Base-by-base conservation (phyloP, 2,329 filamentous ascomycete species). In the Ceratocystis destructans region DNA sequence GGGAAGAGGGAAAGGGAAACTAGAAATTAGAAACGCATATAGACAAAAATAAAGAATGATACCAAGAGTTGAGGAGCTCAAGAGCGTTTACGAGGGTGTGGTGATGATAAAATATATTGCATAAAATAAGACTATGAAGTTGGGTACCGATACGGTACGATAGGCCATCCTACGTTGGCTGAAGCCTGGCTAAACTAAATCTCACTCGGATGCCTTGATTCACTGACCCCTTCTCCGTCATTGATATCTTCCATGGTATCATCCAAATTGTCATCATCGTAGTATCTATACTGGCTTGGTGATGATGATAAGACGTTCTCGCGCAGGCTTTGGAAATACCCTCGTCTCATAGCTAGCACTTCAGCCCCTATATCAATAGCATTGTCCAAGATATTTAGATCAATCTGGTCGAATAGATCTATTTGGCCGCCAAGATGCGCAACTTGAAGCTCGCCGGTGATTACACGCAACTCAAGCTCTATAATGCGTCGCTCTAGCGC, bases 381-480 rank as follows among this genome's bases (percentile, higher is more conserved):
- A 15, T 63, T 17, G 1, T 25, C 44, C 2, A 63, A 6, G 22
- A 33, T 55, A n/a, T 57, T 48, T 55, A 31, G 28, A 12, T 37
- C 65, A 20, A 66, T 37, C 45, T 62, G 37, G 12, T 66, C 65
- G n/a, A 62, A 62, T 10, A 37, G 12, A 31, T 55, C 48, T 10
- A 63, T n/a, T 28, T 55, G 31, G 5, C 59, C 59, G 17, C 65
- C 59, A 2, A 55, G 22, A 50, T 61, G 25, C 7, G 65, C 57
- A 33, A 66, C 20, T 15, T 46, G 22, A 5, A 66, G 25, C 59
- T 66, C 65, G 0, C 31, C 44, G n/a, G 57, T 50, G 4, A 45
- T 41, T 3, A 63, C 65, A 17, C 65, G 46, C 15, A 66, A 20
- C 59, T 66, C 65, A 22, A 66, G 37, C 31, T 62, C 65, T 6